Percentiles rank a stretch among this genome's conserved stretches.
Evolutionary conservation across 2,329 filamentous ascomycete genomes (phyloP).

Genomic region (Xylariaceae sp.): DNA sequence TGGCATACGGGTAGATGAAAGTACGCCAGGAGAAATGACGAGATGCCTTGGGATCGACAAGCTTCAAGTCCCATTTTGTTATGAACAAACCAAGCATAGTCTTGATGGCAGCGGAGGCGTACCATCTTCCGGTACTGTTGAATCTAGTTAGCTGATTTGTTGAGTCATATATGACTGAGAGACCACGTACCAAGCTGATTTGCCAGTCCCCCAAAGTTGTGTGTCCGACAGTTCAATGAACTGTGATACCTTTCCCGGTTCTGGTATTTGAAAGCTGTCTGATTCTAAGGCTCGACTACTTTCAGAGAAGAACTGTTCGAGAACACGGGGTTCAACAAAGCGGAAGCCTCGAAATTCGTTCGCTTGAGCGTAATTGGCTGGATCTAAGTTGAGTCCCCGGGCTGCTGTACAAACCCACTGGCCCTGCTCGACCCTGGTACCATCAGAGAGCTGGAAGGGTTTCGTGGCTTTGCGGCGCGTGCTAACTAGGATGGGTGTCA

Average conservation of each 20-base stretch:
- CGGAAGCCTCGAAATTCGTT: constrained; percentile 12
- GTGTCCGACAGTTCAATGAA: constrained; percentile 1
- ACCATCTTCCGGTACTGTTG: constrained; percentile 6
- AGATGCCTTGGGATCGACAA: constrained; percentile 1
- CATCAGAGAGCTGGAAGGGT: constrained; percentile 10
- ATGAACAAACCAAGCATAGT: constrained; percentile 5
- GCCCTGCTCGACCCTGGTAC: constrained; percentile 2
- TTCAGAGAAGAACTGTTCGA: background rate
- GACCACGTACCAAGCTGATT: constrained; percentile 1
- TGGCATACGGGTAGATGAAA: background rate
- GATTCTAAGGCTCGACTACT: background rate
- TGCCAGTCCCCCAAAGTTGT: constrained; percentile 7
- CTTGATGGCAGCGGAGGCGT: constrained; percentile 7
- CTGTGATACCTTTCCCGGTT: background rate
- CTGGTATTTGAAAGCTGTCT: background rate
- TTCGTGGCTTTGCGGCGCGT: constrained; percentile 6
- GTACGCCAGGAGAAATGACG: background rate
- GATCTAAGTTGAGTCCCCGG: constrained; percentile 3
- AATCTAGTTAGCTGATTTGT: background rate
- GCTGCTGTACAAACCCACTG: constrained; percentile 10
- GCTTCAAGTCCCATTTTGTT: constrained; percentile 2
- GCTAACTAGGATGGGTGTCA: constrained; percentile 6
- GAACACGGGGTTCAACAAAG: constrained; percentile 2
- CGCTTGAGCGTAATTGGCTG: background rate
- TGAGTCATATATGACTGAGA: background rate